phyloP scores from a whole-genome alignment of 2,329 filamentous ascomycete species.

The Hypoxylon sp. region DNA sequence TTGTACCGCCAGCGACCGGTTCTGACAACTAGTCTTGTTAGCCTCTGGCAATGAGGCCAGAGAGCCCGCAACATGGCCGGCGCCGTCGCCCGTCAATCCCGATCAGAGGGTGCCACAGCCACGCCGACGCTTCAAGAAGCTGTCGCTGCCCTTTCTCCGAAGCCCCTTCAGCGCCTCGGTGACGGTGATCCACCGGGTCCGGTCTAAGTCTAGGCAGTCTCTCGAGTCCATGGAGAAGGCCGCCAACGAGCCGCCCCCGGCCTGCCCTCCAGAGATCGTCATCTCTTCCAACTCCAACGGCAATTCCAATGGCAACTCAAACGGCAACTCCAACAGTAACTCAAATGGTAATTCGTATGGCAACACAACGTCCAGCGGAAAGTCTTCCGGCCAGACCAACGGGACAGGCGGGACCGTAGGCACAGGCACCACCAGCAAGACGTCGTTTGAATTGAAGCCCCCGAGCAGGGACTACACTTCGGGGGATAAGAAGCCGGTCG shows the following conservation, averaged over 20 bases:
- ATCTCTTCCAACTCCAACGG: slow-evolving; percentile 34
- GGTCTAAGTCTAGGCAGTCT: slow-evolving; percentile 49
- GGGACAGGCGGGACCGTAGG: slow-evolving; percentile 32
- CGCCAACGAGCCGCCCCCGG: slow-evolving; percentile 36
- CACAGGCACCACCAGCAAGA: slow-evolving; percentile 46
- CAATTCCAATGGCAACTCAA: slow-evolving; percentile 32
- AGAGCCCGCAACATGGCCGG: slow-evolving; percentile 37
- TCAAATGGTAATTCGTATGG: slow-evolving; percentile 43
- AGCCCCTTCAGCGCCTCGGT: slow-evolving; percentile 49
- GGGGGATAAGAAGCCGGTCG: slow-evolving; percentile 41
- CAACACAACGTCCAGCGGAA: slow-evolving; percentile 43
- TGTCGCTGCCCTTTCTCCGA: slow-evolving; percentile 52
- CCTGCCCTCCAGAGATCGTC: slow-evolving; percentile 33
- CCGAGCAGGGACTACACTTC: slow-evolving; percentile 44
- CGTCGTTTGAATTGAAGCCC: slow-evolving; percentile 53
- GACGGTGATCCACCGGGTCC: slow-evolving; percentile 53
- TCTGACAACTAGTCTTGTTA: slow-evolving; percentile 26
- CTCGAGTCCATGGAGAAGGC: slow-evolving; percentile 47
- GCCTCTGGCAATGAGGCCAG: slow-evolving; percentile 38
- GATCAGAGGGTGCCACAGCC: slow-evolving; percentile 33
- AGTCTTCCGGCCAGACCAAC: slow-evolving; percentile 38
- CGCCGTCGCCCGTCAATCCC: slow-evolving; percentile 33
- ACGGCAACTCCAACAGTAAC: slow-evolving; percentile 31
- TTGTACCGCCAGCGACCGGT: not conserved
- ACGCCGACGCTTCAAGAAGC: slow-evolving; percentile 44